Base-by-base conservation (phyloP, 1,284 basidiomycete species). In the Wolfiporia cocos region DNA sequence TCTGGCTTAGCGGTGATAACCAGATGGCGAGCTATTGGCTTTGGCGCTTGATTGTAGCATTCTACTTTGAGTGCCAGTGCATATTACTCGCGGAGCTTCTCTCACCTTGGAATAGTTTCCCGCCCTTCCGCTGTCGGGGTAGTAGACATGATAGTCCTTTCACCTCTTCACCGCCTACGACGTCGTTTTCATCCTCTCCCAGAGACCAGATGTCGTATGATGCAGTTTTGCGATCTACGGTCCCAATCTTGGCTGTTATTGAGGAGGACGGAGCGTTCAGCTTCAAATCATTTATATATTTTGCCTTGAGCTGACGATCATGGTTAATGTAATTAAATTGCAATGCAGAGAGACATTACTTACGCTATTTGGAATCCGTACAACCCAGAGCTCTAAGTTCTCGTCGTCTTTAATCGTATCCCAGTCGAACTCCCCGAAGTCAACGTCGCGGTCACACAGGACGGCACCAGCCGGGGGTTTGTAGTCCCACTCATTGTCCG, bases 191-290 rank as follows among this genome's bases (percentile, higher is more conserved):
- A 28, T 67, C 69, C 11, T 70, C 66, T 4, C 66, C 68, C n/a
- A 82, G 51, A 17, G 73, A 71, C 80, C 79, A 86, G 5, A 86
- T 62, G 48, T 85, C 81, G 49, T 77, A 86, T 0, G 70, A 62
- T 0, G 67, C 58, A 22, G 67, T 58, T 52, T 83, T 86, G 31
- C 70, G 66, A 12, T 66, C 61, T 5, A 87, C 41, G 3, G 58
- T 58, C 0, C 78, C 83, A 15, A 80, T 53, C 3, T 47, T 43
- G 14, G 47, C 30, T 0, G 59, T 61, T 11, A 61, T 64, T 3
- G 59, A 55, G 2, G 69, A 59, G 1, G 70, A 63, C 0, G 67
- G 55, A 1, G 72, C 38, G 26, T 74, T 65, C 4, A 86, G 55
- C 33, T 70, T 63, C 21, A 76, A 47, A 19, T 67, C 67, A 15